A percentile compares a stretch with the other conserved stretches of the same genome.
Evolutionary conservation across 2,329 filamentous ascomycete species (phyloP).

Genomic region (Hypoxylon sp.): DNA sequence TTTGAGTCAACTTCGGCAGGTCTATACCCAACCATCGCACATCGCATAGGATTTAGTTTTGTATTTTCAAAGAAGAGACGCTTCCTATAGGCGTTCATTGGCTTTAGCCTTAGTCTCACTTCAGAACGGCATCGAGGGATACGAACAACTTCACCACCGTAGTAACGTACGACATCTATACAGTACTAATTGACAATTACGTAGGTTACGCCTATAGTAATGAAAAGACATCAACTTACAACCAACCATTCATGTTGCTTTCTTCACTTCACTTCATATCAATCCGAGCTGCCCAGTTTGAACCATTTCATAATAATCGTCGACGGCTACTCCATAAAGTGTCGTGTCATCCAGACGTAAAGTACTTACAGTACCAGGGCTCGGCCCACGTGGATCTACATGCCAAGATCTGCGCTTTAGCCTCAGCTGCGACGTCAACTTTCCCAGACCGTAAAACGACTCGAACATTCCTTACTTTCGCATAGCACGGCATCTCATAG

Average conservation of each 20-base stretch:
- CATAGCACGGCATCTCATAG: background rate
- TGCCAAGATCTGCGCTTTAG: conserved; percentile 12
- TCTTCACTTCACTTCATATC: background rate
- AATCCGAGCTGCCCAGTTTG: too few species aligned
- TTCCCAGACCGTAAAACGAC: background rate
- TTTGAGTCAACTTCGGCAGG: background rate
- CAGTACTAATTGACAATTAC: conserved; percentile 12
- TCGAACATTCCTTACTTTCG: background rate
- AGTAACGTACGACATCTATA: conserved; percentile 19
- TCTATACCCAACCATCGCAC: too few species aligned
- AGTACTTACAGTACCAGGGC: background rate
- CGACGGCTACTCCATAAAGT: background rate
- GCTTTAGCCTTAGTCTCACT: conserved; percentile 15
- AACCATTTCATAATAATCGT: background rate
- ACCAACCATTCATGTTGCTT: background rate
- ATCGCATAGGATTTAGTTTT: conserved; percentile 17
- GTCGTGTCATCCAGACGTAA: background rate
- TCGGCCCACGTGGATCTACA: conserved; percentile 1
- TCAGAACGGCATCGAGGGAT: conserved; percentile 7
- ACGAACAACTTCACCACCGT: conserved; percentile 17
- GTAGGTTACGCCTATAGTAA: conserved; percentile 10
- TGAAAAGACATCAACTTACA: background rate
- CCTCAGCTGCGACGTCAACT: conserved; percentile 9
- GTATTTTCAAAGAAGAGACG: conserved; percentile 7
- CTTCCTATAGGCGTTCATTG: conserved; percentile 8